A percentile compares a stretch with the other conserved stretches of the same genome.
Evolutionary conservation across 805 yeast species (phyloP).

Genomic region (Spathaspora passalidarum): DNA sequence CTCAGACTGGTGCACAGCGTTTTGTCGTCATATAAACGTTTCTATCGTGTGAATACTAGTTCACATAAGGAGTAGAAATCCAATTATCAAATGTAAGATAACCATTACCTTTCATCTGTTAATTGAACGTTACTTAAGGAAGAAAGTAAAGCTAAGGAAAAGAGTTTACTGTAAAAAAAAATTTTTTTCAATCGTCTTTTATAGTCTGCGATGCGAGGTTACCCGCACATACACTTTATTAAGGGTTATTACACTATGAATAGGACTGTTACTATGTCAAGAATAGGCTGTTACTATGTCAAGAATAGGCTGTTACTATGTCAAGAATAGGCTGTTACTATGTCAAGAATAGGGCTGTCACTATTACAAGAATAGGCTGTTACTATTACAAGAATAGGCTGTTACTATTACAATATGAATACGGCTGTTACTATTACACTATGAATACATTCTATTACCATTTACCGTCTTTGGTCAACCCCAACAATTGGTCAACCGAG

Average conservation of each 20-base stretch:
- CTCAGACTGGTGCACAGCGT: constrained; percentile 56
- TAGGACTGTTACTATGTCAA: too few relatives aligned
- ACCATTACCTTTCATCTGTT: background rate
- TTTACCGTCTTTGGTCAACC: background rate
- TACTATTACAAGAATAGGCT: background rate
- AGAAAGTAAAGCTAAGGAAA: background rate
- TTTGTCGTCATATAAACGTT: constrained; percentile 37
- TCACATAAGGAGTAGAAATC: background rate
- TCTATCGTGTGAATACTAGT: background rate
- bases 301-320: too few relatives aligned
- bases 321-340: background rate
- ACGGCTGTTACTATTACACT: background rate
- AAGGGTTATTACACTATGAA: background rate
- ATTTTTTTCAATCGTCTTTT: background rate
- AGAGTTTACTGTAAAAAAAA: background rate
- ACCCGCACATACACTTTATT: background rate
- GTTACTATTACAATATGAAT: background rate
- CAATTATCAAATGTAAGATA: background rate
- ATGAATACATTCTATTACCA: background rate
- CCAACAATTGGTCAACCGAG: background rate
- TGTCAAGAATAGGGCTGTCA: background rate
- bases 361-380: background rate
- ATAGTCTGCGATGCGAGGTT: background rate
- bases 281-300: too few relatives aligned
- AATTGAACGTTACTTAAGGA: background rate